Percentiles rank a stretch among this genome's conserved stretches.
Evolutionary conservation across 139 green algal genomes (phyloP).

Genomic region (Chlamydomonas asymmetrica): DNA sequence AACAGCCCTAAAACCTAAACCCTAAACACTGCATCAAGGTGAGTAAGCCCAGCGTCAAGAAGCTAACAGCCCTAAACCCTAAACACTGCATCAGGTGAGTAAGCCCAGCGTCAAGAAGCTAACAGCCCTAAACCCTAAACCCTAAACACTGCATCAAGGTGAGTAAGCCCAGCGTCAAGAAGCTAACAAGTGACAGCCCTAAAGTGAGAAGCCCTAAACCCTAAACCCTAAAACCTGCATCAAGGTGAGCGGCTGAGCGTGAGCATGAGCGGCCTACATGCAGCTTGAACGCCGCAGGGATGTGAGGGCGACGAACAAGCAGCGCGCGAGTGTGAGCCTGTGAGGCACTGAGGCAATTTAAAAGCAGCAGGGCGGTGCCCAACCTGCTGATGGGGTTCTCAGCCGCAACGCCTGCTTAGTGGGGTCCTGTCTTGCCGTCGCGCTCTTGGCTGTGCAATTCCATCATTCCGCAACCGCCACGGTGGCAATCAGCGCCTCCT

Average conservation of each 20-base stretch:
- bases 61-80: neutral
- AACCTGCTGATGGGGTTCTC: too few relatives aligned
- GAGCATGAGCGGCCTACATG: too few relatives aligned
- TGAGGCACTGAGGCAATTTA: too few relatives aligned
- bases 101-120: neutral
- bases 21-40: neutral
- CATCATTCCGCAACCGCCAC: too few relatives aligned
- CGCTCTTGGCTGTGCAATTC: too few relatives aligned
- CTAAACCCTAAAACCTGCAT: neutral
- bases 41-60: neutral
- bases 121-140: neutral
- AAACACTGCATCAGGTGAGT: slow-evolving; percentile 49
- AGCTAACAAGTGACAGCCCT: neutral
- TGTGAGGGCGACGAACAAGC: too few relatives aligned
- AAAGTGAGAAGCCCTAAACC: neutral
- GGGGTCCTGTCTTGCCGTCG: too few relatives aligned
- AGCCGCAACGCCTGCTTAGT: too few relatives aligned
- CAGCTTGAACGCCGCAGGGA: too few relatives aligned
- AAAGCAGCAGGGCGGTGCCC: too few relatives aligned
- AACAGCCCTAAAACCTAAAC: neutral
- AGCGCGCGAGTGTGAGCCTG: too few relatives aligned
- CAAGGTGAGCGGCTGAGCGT: too few relatives aligned
- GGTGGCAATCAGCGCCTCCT: neutral
- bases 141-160: neutral
- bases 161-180: neutral